Conservation (phyloP, 164 flowering plant genomes). For the Euptelea pleiosperma region DNA sequence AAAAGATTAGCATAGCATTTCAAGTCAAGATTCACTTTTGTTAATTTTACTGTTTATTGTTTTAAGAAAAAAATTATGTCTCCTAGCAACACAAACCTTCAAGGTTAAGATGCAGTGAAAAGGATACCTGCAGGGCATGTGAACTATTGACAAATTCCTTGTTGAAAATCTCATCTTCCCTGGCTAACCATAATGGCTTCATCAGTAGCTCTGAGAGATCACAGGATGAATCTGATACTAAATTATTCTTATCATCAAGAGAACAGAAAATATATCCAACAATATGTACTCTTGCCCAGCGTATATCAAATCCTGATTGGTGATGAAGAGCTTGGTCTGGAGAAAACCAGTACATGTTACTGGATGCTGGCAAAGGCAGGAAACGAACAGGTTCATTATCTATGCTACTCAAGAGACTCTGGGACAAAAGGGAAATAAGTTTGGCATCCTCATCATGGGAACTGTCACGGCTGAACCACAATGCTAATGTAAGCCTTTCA, state of each 20-base stretch:
- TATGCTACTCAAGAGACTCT: conserved; percentile 13
- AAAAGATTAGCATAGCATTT: background rate
- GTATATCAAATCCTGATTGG: conserved; percentile 58
- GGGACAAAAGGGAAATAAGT: conserved; percentile 58
- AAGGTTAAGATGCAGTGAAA: background rate
- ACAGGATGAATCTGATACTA: conserved; percentile 19
- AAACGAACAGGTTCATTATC: conserved; percentile 22
- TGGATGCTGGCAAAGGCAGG: conserved; percentile 68
- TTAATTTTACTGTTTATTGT: background rate
- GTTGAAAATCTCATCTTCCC: conserved; percentile 43
- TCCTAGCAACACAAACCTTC: background rate
- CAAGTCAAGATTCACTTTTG: background rate
- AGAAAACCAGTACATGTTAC: conserved; percentile 90
- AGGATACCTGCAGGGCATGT: conserved; percentile 87
- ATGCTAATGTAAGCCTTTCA: conserved; percentile 80
- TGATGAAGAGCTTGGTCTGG: conserved; percentile 35
- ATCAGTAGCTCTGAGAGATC: conserved; percentile 39
- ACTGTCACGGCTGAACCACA: conserved; percentile 85
- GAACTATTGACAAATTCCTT: conserved; percentile 59
- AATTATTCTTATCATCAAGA: conserved; percentile 16
- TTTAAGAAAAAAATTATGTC: background rate
- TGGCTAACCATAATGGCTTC: conserved; percentile 45
- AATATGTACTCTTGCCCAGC: conserved; percentile 67
- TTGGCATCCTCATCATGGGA: conserved; percentile 86
- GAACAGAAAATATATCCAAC: conserved; percentile 55